Evolutionary conservation across 768 basidiomycete genomes (phyloP), one percentile per base, ranked within the genome.

Genomic region (Suillus sp.): DNA sequence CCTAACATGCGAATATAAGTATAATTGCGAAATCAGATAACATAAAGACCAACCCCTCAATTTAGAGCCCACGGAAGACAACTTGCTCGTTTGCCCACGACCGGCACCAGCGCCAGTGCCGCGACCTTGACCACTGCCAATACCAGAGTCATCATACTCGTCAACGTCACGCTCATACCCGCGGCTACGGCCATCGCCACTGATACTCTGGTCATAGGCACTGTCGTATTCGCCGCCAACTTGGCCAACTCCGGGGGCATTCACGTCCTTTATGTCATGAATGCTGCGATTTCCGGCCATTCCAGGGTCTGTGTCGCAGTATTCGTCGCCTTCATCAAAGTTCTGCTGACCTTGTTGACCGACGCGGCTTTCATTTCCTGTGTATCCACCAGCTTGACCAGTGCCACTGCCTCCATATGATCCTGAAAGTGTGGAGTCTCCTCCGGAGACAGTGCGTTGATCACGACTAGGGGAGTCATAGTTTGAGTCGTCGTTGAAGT

Each of bases 161-260:
- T 66, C 65, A 22, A 1, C 16, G 4, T 65, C 59, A 11, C 65
- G 57, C 42, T 66, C 65, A 37, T 66, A 66, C 16, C 65, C 65
- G 20, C 63, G 59, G 30, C 63, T 57, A 34, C 7, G 22, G 1
- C 38, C 10, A 14, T 25, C 20, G 18, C 20, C 35, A 3, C 53
- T 53, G n/a, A n/a, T 9, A 3, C 25, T 55, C 11, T 45, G 32
- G 30, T 37, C 53, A 25, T 18, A 4, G 27, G 45, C 34, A 6
- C 37, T 40, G 27, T 20, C 20, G 7, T 25, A 37, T 35, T 50
- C 63, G 11, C 63, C 59, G 4, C 63, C 63, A 37, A 32, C 43
- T 18, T n/a, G 63, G 6, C 43, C 50, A 34, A 27, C 53, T 34
- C 59, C 65, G 11, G 65, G 63, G 20, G 61, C 16, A 22, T n/a